A percentile compares a stretch with the other conserved stretches of the same genome.
Conservation (phyloP, 768 basidiomycete species). For the Phallus indusiatus region DNA sequence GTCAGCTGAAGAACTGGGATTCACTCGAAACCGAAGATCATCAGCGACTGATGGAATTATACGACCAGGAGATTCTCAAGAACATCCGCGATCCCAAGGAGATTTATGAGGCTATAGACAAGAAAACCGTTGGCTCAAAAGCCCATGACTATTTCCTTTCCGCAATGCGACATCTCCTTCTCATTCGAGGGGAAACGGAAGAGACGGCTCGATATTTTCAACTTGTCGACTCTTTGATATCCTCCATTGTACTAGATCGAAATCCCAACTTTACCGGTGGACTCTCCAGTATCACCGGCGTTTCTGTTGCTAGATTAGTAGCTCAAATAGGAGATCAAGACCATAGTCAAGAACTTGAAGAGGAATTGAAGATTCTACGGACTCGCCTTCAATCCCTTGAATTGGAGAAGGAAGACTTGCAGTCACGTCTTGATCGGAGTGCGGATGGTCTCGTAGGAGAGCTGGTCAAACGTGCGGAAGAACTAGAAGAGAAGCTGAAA, state of each 20-base stretch:
- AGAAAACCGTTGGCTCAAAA: slow-evolving; percentile 67
- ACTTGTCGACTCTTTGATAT: slow-evolving; percentile 80
- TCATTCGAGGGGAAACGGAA: slow-evolving; percentile 83
- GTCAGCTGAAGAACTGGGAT: slow-evolving; percentile 54
- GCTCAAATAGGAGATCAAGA: slow-evolving; percentile 88
- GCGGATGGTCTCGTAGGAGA: slow-evolving; percentile 77
- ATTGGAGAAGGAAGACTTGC: slow-evolving; percentile 73
- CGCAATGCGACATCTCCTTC: slow-evolving; percentile 88
- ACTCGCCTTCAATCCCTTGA: slow-evolving; percentile 54
- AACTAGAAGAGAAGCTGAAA: slow-evolving; percentile 67
- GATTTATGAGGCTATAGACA: slow-evolving; percentile 72
- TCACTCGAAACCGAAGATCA: slow-evolving; percentile 66
- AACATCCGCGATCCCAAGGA: slow-evolving; percentile 78
- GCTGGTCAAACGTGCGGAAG: slow-evolving; percentile 60
- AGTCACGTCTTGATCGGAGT: slow-evolving; percentile 73
- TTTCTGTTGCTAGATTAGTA: slow-evolving; percentile 82
- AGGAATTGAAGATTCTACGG: slow-evolving; percentile 65
- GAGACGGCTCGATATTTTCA: slow-evolving; percentile 83
- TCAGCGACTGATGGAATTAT: slow-evolving; percentile 53
- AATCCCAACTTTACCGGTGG: slow-evolving; percentile 56
- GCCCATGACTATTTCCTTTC: slow-evolving; percentile 82
- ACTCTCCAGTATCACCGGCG: slow-evolving; percentile 76
- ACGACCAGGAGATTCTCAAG: slow-evolving; percentile 66
- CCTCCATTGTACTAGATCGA: slow-evolving; percentile 88
- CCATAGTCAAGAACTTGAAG: slow-evolving; percentile 64